Conservation (phyloP, 2,329 filamentous ascomycete species). For the Fusarium sp. region DNA sequence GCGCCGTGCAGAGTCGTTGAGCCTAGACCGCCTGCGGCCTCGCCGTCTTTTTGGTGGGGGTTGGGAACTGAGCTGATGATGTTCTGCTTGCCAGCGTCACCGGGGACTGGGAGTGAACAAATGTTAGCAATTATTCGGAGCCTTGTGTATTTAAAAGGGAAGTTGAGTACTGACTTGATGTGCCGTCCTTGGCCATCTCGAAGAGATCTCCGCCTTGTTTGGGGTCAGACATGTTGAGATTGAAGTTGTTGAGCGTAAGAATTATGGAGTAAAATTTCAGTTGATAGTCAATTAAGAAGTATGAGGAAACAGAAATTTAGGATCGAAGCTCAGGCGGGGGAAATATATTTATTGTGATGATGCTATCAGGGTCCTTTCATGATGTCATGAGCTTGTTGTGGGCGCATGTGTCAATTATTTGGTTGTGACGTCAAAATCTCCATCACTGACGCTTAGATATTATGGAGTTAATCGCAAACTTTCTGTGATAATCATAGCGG, state of each 20-base stretch:
- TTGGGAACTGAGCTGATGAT: constrained; percentile 24
- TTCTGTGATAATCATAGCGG: too few relatives aligned
- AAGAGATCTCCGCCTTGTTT: constrained; percentile 38
- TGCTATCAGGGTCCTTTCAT: constrained; percentile 6
- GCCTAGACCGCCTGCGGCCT: constrained; percentile 27
- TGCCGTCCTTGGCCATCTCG: constrained; percentile 38
- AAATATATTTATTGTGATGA: constrained; percentile 1
- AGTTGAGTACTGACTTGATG: neutral
- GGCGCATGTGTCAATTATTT: neutral
- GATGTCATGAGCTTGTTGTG: constrained; percentile 25
- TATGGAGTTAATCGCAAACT: neutral
- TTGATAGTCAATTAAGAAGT: neutral
- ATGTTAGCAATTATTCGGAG: rapidly evolving
- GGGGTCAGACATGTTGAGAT: constrained; percentile 17
- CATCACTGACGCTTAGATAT: constrained; percentile 35
- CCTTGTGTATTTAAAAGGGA: rapidly evolving
- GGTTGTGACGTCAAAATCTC: constrained; percentile 28
- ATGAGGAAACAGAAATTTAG: neutral
- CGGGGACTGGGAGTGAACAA: neutral
- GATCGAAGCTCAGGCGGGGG: rapidly evolving
- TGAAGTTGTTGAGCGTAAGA: too few relatives aligned
- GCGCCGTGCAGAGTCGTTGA: constrained; percentile 12
- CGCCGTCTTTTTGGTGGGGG: constrained; percentile 13
- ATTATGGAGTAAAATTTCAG: too few relatives aligned
- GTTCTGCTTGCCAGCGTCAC: constrained; percentile 31